These are phyloP conservation scores for Naegleria fowleri DNA, from an alignment of 208 protist species.

Conservation along the genomic window DNA sequence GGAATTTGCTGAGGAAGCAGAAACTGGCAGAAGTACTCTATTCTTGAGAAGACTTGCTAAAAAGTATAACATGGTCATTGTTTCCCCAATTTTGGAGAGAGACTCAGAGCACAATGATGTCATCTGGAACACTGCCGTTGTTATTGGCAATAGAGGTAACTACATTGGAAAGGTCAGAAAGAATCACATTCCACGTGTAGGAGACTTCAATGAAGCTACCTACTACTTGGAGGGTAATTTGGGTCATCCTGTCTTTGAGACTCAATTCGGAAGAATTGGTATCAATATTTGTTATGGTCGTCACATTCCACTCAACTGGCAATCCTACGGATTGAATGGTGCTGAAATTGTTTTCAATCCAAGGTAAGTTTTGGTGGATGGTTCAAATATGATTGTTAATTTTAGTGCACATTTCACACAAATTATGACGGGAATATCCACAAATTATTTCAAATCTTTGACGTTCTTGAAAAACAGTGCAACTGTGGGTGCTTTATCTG, in stretches of 20 bases:
- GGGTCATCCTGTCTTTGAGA: slow-evolving; percentile 72
- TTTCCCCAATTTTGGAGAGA: slow-evolving; percentile 70
- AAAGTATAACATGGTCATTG: slow-evolving; percentile 75
- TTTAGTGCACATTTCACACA: too few species aligned
- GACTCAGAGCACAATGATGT: slow-evolving; percentile 54
- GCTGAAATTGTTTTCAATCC: slow-evolving; percentile 80
- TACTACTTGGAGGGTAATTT: slow-evolving; percentile 73
- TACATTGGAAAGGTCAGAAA: slow-evolving; percentile 71
- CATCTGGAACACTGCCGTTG: slow-evolving; percentile 74
- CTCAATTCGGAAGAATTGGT: slow-evolving; percentile 60
- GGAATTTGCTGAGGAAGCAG: slow-evolving; percentile 62
- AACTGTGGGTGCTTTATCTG: slow-evolving; percentile 62
- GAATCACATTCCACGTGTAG: slow-evolving; percentile 76
- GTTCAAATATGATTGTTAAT: too few species aligned
- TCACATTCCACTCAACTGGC: slow-evolving; percentile 73
- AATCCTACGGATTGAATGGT: slow-evolving; percentile 66
- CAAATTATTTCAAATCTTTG: too few species aligned
- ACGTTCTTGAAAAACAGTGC: slow-evolving; percentile 49
- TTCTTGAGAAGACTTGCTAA: slow-evolving; percentile 54
- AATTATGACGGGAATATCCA: too few species aligned
- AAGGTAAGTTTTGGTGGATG: too few species aligned
- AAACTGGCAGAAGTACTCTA: slow-evolving; percentile 49
- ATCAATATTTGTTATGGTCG: slow-evolving; percentile 77
- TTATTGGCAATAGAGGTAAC: slow-evolving; percentile 61
- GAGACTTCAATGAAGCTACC: slow-evolving; percentile 78